Evolutionary conservation across 768 basidiomycete species (phyloP).

Genomic region (Daedaleopsis sinensis): DNA sequence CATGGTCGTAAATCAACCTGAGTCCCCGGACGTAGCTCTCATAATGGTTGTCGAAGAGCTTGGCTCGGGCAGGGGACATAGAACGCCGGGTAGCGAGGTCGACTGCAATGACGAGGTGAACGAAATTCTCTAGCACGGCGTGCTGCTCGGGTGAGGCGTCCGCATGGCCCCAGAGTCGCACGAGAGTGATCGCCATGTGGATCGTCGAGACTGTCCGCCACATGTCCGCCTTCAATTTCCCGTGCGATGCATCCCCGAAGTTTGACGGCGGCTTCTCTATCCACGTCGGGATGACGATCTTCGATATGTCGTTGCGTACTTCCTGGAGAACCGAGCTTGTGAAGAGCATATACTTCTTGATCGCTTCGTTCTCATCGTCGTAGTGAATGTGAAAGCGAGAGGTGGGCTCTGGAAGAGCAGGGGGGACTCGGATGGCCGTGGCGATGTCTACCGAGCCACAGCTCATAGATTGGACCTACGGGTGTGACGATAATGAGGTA

Average conservation of each 20-base stretch:
- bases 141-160: slow-evolving; percentile 6
- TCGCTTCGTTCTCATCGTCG: too few relatives aligned
- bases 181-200: slow-evolving; percentile 37
- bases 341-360: too few relatives aligned
- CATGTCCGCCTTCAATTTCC: slow-evolving; percentile 27
- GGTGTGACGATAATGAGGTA: too few relatives aligned
- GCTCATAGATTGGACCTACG: too few relatives aligned
- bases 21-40: slow-evolving; percentile 25
- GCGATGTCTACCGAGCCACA: too few relatives aligned
- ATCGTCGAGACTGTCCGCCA: slow-evolving; percentile 43
- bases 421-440: too few relatives aligned
- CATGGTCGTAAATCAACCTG: slow-evolving; percentile 27
- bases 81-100: slow-evolving; percentile 23
- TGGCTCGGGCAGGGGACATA: slow-evolving; percentile 9
- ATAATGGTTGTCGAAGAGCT: neutral
- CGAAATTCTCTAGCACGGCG: slow-evolving; percentile 36
- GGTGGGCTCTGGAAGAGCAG: too few relatives aligned
- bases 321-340: too few relatives aligned
- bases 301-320: neutral
- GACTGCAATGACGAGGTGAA: slow-evolving; percentile 27
- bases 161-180: slow-evolving; percentile 36
- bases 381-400: too few relatives aligned
- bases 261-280: slow-evolving; percentile 15
- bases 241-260: slow-evolving; percentile 15
- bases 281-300: slow-evolving; percentile 20